Evolutionary conservation across 176 grass and related monocot species (phyloP).

Genomic region (Panicum miliaceum): DNA sequence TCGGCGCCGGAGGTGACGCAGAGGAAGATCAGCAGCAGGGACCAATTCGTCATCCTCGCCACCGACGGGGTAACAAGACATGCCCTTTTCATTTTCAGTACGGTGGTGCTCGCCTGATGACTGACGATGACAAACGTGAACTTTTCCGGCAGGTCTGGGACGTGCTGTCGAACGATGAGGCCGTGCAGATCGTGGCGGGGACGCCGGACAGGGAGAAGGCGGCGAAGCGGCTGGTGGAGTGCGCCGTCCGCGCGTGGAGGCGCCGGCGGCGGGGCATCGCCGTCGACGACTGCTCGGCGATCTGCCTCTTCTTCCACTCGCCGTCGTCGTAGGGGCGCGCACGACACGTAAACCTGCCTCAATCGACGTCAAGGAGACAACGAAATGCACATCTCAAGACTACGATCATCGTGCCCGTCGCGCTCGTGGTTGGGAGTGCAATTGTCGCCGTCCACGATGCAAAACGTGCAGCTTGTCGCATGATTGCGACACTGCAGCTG

Average conservation of each 20-base stretch:
- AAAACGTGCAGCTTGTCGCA: conserved; percentile 29
- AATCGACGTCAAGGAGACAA: conserved; percentile 5
- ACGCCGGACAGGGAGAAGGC: conserved; percentile 62
- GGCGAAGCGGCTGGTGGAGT: conserved; percentile 75
- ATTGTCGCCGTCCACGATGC: conserved; percentile 20
- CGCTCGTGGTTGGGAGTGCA: conserved; percentile 14
- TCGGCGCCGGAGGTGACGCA: conserved; percentile 82
- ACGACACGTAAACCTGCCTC: background rate
- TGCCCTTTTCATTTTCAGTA: background rate
- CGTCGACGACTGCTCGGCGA: conserved; percentile 90
- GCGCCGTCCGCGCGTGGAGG: conserved; percentile 70
- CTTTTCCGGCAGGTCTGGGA: conserved; percentile 76
- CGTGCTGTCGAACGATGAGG: conserved; percentile 89
- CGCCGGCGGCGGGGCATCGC: conserved; percentile 69
- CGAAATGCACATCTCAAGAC: background rate
- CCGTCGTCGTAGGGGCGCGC: background rate
- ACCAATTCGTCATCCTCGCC: conserved; percentile 85
- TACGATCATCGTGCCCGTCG: background rate
- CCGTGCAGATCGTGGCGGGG: conserved; percentile 79
- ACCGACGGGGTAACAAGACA: conserved; percentile 75
- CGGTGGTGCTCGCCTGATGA: background rate
- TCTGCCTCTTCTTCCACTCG: conserved; percentile 89
- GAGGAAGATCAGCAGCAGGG: conserved; percentile 54
- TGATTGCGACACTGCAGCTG: conserved; percentile 35
- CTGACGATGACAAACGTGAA: background rate